These are phyloP conservation scores for Ceratobasidium sp. DNA, from an alignment of 1,284 basidiomycete species.

Conservation along the genomic window DNA sequence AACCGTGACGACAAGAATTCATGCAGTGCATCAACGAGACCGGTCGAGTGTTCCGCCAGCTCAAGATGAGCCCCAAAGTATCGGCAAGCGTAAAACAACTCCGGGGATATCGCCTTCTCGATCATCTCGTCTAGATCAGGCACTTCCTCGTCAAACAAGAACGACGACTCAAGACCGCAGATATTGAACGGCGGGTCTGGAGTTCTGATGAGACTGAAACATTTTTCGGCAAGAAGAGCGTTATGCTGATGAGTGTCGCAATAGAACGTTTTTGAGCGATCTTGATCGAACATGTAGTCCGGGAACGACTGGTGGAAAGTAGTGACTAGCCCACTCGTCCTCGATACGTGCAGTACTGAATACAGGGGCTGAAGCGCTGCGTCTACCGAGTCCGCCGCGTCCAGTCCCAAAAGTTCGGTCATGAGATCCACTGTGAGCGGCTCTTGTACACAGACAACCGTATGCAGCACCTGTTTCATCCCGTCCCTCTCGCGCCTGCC, in stretches of 20 bases:
- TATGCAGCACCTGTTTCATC: neutral
- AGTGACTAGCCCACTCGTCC: neutral
- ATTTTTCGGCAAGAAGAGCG: neutral
- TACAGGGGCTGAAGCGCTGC: neutral
- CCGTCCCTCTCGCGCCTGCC: neutral
- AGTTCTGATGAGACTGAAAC: neutral
- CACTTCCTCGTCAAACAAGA: neutral
- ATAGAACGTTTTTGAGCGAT: neutral
- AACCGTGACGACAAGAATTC: neutral
- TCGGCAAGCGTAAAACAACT: neutral
- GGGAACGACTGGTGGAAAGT: slow-evolving; percentile 1
- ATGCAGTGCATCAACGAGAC: neutral
- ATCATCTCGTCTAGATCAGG: neutral
- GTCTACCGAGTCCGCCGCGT: neutral
- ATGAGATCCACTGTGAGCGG: neutral
- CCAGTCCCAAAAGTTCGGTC: neutral
- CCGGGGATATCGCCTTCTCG: neutral
- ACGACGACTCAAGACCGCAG: neutral
- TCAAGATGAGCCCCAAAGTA: neutral
- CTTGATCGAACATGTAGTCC: neutral
- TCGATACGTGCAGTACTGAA: neutral
- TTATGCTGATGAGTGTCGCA: neutral
- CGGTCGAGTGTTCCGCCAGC: neutral
- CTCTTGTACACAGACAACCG: neutral
- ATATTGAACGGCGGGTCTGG: neutral